These are phyloP conservation scores for Dactylellina cionopaga DNA, from an alignment of 2,329 filamentous ascomycete species.

Conservation along the genomic window DNA sequence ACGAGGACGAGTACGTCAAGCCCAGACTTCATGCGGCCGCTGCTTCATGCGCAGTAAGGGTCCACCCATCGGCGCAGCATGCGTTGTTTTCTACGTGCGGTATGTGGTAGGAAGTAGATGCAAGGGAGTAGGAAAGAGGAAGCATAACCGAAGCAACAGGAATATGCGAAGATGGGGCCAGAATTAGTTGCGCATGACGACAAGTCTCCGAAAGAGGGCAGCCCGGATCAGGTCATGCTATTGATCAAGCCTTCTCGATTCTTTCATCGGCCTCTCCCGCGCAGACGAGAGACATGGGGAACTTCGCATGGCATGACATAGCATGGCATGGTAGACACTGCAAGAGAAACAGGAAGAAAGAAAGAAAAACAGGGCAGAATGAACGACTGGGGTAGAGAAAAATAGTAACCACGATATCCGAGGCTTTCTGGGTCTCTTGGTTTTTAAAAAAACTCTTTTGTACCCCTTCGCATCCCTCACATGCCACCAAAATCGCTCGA, in stretches of 20 bases:
- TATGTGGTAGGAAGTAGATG: slow-evolving; percentile 29
- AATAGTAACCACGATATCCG: slow-evolving; percentile 41
- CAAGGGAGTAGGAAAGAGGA: slow-evolving; percentile 47
- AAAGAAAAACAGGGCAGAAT: too few relatives aligned
- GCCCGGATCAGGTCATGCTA: slow-evolving; percentile 13
- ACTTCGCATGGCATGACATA: slow-evolving; percentile 26
- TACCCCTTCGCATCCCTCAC: slow-evolving; percentile 1
- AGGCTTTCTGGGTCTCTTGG: slow-evolving; percentile 16
- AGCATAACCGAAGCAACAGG: slow-evolving; percentile 44
- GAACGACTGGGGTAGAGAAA: too few relatives aligned
- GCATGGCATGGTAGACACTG: slow-evolving; percentile 9
- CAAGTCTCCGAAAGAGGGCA: slow-evolving; percentile 34
- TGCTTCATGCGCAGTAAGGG: slow-evolving; percentile 37
- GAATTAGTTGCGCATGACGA: slow-evolving; percentile 52
- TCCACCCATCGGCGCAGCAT: slow-evolving; percentile 23
- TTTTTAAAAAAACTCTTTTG: background rate
- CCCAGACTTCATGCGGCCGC: slow-evolving; percentile 44
- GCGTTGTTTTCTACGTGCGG: slow-evolving; percentile 19
- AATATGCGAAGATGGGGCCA: slow-evolving; percentile 43
- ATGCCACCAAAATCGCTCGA: slow-evolving; percentile 6
- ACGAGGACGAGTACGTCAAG: slow-evolving; percentile 21
- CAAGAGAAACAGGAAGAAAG: background rate
- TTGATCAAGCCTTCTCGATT: slow-evolving; percentile 34
- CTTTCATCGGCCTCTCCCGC: slow-evolving; percentile 43
- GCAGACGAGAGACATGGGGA: slow-evolving; percentile 47